Percentiles rank a stretch among this genome's conserved stretches.
Conservation (phyloP, 805 yeast species). For the Monosporozyma servazzii region DNA sequence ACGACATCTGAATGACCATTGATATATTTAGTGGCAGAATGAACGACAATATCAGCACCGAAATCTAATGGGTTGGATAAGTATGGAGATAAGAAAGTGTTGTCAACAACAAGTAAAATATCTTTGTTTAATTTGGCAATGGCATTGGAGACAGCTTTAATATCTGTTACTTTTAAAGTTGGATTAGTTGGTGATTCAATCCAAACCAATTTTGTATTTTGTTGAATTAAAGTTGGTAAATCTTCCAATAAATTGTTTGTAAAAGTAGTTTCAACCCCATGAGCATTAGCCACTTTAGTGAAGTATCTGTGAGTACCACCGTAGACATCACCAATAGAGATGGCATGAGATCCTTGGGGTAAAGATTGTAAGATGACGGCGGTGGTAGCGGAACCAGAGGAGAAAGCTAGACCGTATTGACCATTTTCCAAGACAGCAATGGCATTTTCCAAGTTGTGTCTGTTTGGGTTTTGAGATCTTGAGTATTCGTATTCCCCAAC, state of each 20-base stretch:
- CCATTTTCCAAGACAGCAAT: conserved; percentile 74
- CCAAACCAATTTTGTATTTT: conserved; percentile 73
- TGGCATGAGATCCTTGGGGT: conserved; percentile 62
- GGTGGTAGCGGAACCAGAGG: conserved; percentile 83
- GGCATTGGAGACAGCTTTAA: conserved; percentile 47
- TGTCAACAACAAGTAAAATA: conserved; percentile 67
- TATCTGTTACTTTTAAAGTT: conserved; percentile 71
- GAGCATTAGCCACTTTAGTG: conserved; percentile 74
- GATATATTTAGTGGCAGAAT: conserved; percentile 83
- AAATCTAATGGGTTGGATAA: conserved; percentile 71
- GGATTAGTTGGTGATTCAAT: conserved; percentile 87
- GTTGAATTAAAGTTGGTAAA: conserved; percentile 44
- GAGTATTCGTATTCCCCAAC: conserved; percentile 76
- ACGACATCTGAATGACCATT: conserved; percentile 92
- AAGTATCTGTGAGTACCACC: conserved; percentile 91
- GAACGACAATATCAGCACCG: conserved; percentile 84
- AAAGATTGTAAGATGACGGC: conserved; percentile 67
- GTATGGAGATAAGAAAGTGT: conserved; percentile 83
- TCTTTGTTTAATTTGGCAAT: conserved; percentile 42
- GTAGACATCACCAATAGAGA: conserved; percentile 77
- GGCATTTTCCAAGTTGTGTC: conserved; percentile 70
- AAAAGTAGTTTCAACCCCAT: conserved; percentile 63
- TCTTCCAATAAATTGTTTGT: conserved; percentile 56
- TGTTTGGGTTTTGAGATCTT: conserved; percentile 78
- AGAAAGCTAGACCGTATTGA: conserved; percentile 63